phyloP scores from a whole-genome alignment of 1,284 basidiomycete species.

The Melampsora americana region DNA sequence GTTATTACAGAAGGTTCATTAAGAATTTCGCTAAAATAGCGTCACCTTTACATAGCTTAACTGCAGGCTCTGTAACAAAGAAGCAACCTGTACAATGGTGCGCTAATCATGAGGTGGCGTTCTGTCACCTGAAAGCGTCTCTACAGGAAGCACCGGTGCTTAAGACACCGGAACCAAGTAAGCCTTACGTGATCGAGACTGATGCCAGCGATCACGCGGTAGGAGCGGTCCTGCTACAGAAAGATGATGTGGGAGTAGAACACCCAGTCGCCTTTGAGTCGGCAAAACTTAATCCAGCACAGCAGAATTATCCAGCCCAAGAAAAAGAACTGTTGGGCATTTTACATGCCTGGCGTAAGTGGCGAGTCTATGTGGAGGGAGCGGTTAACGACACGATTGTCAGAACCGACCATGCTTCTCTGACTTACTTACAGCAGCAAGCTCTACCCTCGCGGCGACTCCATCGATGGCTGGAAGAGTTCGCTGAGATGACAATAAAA shows the following conservation, averaged over 20 bases:
- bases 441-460: slow-evolving; percentile 54
- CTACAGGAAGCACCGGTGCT: background rate
- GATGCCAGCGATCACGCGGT: too few relatives aligned
- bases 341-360: slow-evolving; percentile 44
- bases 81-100: background rate
- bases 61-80: slow-evolving; percentile 6
- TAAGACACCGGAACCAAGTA: background rate
- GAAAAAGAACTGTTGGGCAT: slow-evolving; percentile 46
- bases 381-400: slow-evolving; percentile 50
- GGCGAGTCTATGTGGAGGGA: slow-evolving; percentile 48
- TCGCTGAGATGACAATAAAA: slow-evolving; percentile 52
- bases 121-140: background rate
- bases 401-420: slow-evolving; percentile 56
- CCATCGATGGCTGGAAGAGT: slow-evolving; percentile 55
- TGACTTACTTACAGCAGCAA: slow-evolving; percentile 56
- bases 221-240: slow-evolving; percentile 41
- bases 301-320: slow-evolving; percentile 45
- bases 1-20: too few relatives aligned
- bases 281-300: slow-evolving; percentile 34
- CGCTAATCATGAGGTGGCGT: background rate
- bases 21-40: too few relatives aligned
- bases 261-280: slow-evolving; percentile 44
- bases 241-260: background rate
- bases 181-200: too few relatives aligned
- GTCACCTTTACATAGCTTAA: too few relatives aligned